These are phyloP conservation scores for Pseudopyrenochaeta lycopersici DNA, from an alignment of 2,329 filamentous ascomycete species.

Conservation along the genomic window DNA sequence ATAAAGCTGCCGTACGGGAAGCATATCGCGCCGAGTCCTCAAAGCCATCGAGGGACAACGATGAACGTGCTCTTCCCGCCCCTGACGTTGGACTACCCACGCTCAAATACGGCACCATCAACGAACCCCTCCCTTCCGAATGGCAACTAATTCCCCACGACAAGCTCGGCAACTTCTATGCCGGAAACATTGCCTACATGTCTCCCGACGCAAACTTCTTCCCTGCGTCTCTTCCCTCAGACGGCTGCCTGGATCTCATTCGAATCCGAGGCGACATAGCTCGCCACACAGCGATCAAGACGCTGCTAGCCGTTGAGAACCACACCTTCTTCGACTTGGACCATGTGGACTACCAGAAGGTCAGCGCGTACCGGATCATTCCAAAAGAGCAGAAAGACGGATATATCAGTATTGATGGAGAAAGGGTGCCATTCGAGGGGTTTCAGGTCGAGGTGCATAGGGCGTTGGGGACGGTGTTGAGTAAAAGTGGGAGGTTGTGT, in stretches of 20 bases:
- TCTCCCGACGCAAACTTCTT: conserved; percentile 88
- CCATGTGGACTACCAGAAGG: conserved; percentile 82
- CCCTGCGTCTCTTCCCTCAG: conserved; percentile 79
- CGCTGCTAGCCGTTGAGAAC: conserved; percentile 76
- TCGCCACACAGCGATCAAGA: conserved; percentile 70
- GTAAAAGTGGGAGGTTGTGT: conserved; percentile 75
- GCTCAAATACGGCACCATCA: conserved; percentile 80
- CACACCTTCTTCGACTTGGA: conserved; percentile 82
- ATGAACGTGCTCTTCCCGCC: conserved; percentile 33
- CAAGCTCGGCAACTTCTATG: conserved; percentile 90
- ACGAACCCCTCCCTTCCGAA: conserved; percentile 76
- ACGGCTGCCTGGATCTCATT: conserved; percentile 87
- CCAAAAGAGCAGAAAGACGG: conserved; percentile 71
- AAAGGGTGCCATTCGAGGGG: conserved; percentile 83
- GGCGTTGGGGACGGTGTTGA: conserved; percentile 84
- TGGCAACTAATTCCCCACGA: conserved; percentile 80
- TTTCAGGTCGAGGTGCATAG: conserved; percentile 92
- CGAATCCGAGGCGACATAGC: conserved; percentile 80
- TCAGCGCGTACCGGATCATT: conserved; percentile 85
- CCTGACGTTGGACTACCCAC: conserved; percentile 66
- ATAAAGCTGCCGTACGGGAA: conserved; percentile 77
- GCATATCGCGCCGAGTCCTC: conserved; percentile 66
- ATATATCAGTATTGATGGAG: conserved; percentile 94
- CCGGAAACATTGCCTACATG: conserved; percentile 95
- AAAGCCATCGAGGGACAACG: conserved; percentile 28